Conservation (phyloP, 2,329 filamentous ascomycete genomes). For the Alternaria solani region DNA sequence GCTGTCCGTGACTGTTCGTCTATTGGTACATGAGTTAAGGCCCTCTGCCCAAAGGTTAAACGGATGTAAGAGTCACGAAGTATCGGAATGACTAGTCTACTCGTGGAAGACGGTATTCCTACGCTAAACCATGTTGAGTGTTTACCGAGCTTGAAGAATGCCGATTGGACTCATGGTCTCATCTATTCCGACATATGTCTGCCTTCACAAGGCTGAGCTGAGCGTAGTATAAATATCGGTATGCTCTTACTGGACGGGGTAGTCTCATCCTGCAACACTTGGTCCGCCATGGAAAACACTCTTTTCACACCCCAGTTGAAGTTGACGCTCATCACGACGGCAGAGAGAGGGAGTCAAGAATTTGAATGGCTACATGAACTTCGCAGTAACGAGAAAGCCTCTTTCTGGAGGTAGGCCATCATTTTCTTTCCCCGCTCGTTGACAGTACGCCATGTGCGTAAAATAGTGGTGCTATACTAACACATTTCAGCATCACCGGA, state of each 20-base stretch:
- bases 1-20: not conserved
- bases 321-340: conserved; percentile 40
- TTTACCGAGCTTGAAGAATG: conserved; percentile 14
- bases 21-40: not conserved
- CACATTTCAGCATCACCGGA: conserved; percentile 31
- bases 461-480: conserved; percentile 1
- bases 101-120: not conserved
- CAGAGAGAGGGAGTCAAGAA: conserved; percentile 41
- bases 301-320: conserved; percentile 42
- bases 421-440: not conserved
- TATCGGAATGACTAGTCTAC: conserved; percentile 11
- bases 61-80: conserved; percentile 1
- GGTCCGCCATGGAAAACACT: conserved; percentile 32
- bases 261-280: not conserved
- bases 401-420: conserved; percentile 42
- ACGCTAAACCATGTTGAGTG: conserved; percentile 5
- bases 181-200: conserved; percentile 9
- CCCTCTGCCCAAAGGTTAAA: not conserved
- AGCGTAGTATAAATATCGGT: not conserved
- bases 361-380: conserved; percentile 48
- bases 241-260: not conserved
- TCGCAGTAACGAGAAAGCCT: conserved; percentile 39
- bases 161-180: conserved; percentile 9
- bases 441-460: not conserved
- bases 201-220: not conserved